Evolutionary conservation across 768 basidiomycete species (phyloP).

Genomic region (Lenzites betulinus): DNA sequence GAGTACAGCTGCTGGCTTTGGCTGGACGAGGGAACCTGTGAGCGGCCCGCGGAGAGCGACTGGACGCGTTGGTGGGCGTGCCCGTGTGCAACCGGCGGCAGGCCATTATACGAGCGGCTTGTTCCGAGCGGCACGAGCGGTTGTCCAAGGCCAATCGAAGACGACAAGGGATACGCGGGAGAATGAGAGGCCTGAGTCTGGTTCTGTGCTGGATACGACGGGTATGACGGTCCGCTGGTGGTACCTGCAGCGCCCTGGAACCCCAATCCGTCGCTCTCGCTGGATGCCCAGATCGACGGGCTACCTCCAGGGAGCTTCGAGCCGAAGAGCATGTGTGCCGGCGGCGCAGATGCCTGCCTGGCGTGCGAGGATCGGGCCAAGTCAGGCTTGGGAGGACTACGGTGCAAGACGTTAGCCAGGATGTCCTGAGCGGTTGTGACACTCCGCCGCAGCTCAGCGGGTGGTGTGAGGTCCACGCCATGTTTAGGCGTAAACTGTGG

Average conservation of each 20-base stretch:
- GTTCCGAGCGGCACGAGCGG: not conserved
- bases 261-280: slow-evolving; percentile 42
- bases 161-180: slow-evolving; percentile 1
- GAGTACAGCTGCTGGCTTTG: not conserved
- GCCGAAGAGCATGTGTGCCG: slow-evolving; percentile 54
- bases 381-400: slow-evolving; percentile 25
- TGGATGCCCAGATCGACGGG: slow-evolving; percentile 67
- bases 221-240: slow-evolving; percentile 1
- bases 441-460: slow-evolving; percentile 23
- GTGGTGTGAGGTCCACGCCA: slow-evolving; percentile 26
- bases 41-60: slow-evolving; percentile 6
- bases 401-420: slow-evolving; percentile 54
- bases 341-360: slow-evolving; percentile 35
- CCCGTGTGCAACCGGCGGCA: not conserved
- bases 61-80: slow-evolving; percentile 14
- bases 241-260: slow-evolving; percentile 13
- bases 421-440: slow-evolving; percentile 69
- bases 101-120: not conserved
- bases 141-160: slow-evolving; percentile 5
- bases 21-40: slow-evolving; percentile 3
- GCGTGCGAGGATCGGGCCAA: slow-evolving; percentile 20
- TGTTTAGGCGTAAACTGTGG: slow-evolving; percentile 22
- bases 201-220: not conserved
- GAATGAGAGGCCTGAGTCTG: not conserved
- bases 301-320: slow-evolving; percentile 36